Evolutionary conservation across 2,329 filamentous ascomycete species (phyloP), one percentile per base, ranked within the genome.

Genomic region (Zymoseptoria passerinii): DNA sequence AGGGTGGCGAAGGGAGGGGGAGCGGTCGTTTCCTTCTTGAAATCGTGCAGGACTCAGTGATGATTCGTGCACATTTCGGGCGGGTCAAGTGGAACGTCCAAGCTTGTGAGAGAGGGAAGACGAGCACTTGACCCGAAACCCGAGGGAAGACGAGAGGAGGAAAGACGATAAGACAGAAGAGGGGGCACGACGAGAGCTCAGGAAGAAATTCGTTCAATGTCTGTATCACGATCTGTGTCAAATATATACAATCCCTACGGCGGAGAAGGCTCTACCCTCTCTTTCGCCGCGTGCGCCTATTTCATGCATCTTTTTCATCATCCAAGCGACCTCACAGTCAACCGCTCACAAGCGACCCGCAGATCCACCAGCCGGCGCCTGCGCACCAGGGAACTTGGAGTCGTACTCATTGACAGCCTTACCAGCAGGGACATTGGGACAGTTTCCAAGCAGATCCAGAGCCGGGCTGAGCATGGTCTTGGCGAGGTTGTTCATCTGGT

Each of bases 391-490:
- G 50, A 60, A 65, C 3, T 55, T 48, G 2, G 52, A 40, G 35
- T 59, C 59, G 29, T 58, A 61, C 9, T 56, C 44, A n/a, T 28
- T 23, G 7, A 61, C 55, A 10, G 55, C 59, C 54, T 63, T 64
- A 8, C 63, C 63, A 20, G 56, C 13, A 6, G 62, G 62, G 27
- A 65, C 18, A 20, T 65, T 64, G 0, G 63, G 63, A 57, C 63
- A 65, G 9, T 40, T 49, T 10, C 59, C 58, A 4, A 60, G 48
- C n/a, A 56, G 56, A 8, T 35, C 55, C 19, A 66, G 55, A 20
- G 57, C 63, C 13, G 63, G 64, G 40, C 55, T 29, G 19, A 66
- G 48, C 35, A 27, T 59, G 3, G 61, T 56, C 6, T 55, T 35
- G 28, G 65, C 59, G 20, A 61, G 20, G 10, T 48, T 55, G 16